Evolutionary conservation across 2,329 filamentous ascomycete genomes (phyloP), one percentile per base, ranked within the genome.

Genomic region (Verticillium albo-atrum): DNA sequence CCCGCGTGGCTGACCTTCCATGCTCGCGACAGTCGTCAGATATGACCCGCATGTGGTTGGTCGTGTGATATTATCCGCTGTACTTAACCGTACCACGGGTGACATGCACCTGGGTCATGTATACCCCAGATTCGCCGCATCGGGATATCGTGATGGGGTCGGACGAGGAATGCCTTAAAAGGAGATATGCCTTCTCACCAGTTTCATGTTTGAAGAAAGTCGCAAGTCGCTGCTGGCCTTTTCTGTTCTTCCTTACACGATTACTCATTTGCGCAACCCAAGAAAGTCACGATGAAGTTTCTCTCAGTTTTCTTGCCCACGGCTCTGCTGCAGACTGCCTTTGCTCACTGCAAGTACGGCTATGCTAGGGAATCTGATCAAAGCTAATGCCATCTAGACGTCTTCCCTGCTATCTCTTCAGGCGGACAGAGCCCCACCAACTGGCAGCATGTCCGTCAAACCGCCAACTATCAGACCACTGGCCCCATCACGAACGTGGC

Each of bases 381-480:
- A 1, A 9, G 56, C 60, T 63, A 51, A 64, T 6, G 61, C 7
- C 23, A 20, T 3, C 9, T 23, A 78, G 77, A 79, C 61, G 74
- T 72, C 52, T 78, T 79, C 67, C 76, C 75, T 10, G 73, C 72
- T 56, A 68, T 77, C n/a, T 67, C 70, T 42, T 70, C 72, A 7
- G 65, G 67, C 42, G 66, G 71, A 37, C 63, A 61, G 25, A 66
- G 67, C 54, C 73, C 73, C 1, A 62, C 57, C 52, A 77, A 80
- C 66, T 82, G 80, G 80, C 73, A 75, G 54, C 73, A 76, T 50
- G 75, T 81, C 53, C 73, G 79, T 26, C 76, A 77, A 64, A 81
- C 79, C 10, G 74, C 76, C 54, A 82, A 82, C 70, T 81, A 73
- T 68, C 77, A 82, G 67, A 74, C 69, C 68, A 81, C 82, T 63